Base-by-base conservation (phyloP, 1,139 yeast genomes). In the Candida sp. region DNA sequence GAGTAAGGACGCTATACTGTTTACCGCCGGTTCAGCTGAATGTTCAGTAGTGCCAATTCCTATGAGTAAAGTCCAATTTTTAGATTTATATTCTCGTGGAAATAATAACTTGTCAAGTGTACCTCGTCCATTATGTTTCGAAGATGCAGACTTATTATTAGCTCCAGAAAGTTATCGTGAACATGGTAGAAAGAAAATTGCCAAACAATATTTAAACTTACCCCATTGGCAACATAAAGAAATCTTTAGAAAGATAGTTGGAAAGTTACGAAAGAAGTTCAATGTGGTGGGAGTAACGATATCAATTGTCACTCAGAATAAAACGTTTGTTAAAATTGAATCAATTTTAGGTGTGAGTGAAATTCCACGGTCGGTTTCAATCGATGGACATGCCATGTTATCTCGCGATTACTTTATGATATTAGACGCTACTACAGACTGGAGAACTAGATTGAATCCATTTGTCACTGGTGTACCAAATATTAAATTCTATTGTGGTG, bases 341-440 rank as follows among this genome's bases (percentile, higher is more conserved):
- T 70, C 76, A 2, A 59, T 71, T 22, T 65, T 81, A 19, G 73
- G 73, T 22, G 63, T 69, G 47, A 63, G 63, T n/a, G 77, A 74
- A 43, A 68, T 81, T 36, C 79, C 85, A 5, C 65, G 87, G 41
- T 66, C 64, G 35, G 67, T 80, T 1, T 81, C 88, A 1, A 62
- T 85, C 36, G 91, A 85, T 58, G 80, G 81, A 4, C 91, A 85
- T 61, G 71, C 88, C 0, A 70, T 85, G 4, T 61, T 85, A 36
- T 83, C 90, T 0, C 63, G 67, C 9, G 80, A 73, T 1, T 68
- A 70, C 50, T 78, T 85, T 50, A 63, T 79, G 2, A 51, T 85
- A 21, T 57, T 72, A 22, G 87, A 85, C 58, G 82, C 89, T 1
- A 60, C 79, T 4, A 64, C 68, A 35, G 93, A 85, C 56, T 85